Evolutionary conservation across 2,329 filamentous ascomycete genomes (phyloP).

Genomic region (Neofusicoccum kwambonambiense): DNA sequence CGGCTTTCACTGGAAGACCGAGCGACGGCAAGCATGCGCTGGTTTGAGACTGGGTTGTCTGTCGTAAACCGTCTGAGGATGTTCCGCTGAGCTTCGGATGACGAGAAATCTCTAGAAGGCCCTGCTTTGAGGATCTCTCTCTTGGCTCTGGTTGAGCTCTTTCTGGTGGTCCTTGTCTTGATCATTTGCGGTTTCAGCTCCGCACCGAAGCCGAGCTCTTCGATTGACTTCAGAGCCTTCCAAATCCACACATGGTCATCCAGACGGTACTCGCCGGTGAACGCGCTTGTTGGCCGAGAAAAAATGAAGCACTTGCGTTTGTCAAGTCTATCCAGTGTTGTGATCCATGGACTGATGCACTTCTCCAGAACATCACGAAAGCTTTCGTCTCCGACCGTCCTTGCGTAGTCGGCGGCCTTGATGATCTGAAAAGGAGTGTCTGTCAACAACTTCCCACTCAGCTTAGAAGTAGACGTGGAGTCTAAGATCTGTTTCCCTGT

Average conservation of each 20-base stretch:
- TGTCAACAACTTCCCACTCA: background rate
- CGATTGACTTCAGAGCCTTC: conserved; percentile 5
- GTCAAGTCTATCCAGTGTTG: background rate
- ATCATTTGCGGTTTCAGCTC: background rate
- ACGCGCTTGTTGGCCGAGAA: background rate
- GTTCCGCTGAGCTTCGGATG: background rate
- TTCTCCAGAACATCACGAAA: background rate
- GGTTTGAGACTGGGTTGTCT: conserved; percentile 1
- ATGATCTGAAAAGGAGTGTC: conserved; percentile 9
- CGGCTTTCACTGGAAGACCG: conserved; percentile 13
- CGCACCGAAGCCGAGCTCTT: background rate
- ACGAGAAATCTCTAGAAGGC: background rate
- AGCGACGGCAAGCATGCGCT: conserved; percentile 18
- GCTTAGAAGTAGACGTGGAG: background rate
- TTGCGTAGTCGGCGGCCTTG: background rate
- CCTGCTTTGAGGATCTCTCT: background rate
- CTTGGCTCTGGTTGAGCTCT: background rate
- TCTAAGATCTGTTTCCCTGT: background rate
- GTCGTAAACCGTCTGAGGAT: background rate
- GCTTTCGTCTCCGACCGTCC: background rate
- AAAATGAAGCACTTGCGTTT: conserved; percentile 2
- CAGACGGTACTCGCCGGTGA: background rate
- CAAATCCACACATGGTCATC: conserved; percentile 18
- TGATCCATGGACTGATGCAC: background rate
- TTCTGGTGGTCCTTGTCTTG: background rate